Conservation (phyloP, 106 monocot species). For the Gastrodia elata region DNA sequence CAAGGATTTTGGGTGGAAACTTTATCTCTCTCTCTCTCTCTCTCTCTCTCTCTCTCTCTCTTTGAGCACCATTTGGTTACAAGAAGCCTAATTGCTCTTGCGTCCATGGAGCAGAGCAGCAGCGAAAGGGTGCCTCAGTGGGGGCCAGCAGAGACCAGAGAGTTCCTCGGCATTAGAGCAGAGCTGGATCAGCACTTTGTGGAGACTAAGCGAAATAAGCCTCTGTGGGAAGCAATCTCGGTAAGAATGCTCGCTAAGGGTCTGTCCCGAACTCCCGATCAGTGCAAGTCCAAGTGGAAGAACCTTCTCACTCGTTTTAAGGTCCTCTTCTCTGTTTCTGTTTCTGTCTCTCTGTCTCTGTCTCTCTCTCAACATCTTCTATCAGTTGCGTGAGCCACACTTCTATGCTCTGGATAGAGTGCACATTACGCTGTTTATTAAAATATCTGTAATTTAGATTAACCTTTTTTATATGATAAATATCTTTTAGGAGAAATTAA, state of each 20-base stretch:
- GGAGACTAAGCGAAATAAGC: constrained; percentile 76
- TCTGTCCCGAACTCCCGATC: constrained; percentile 62
- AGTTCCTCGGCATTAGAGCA: constrained; percentile 46
- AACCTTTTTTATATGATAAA: too few relatives aligned
- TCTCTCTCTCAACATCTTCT: background rate
- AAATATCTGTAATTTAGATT: background rate
- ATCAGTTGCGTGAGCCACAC: background rate
- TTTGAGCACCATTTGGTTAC: background rate
- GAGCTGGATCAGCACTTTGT: constrained; percentile 60
- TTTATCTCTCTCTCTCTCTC: background rate
- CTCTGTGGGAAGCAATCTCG: constrained; percentile 60
- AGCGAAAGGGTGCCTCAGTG: constrained; percentile 57
- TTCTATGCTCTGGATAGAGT: background rate
- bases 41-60: constrained; percentile 3
- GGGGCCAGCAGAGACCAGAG: constrained; percentile 54
- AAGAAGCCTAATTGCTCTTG: background rate
- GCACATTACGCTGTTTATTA: too few relatives aligned
- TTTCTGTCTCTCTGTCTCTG: constrained; percentile 6
- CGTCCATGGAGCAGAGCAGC: background rate
- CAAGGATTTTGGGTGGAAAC: background rate
- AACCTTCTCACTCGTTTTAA: constrained; percentile 90
- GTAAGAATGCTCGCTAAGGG: constrained; percentile 39
- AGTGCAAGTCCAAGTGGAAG: constrained; percentile 99
- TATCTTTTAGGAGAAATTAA: too few relatives aligned
- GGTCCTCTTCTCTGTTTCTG: constrained; percentile 17